Conservation (phyloP, 2,329 filamentous ascomycete genomes). For the Colletotrichum abscissum region DNA sequence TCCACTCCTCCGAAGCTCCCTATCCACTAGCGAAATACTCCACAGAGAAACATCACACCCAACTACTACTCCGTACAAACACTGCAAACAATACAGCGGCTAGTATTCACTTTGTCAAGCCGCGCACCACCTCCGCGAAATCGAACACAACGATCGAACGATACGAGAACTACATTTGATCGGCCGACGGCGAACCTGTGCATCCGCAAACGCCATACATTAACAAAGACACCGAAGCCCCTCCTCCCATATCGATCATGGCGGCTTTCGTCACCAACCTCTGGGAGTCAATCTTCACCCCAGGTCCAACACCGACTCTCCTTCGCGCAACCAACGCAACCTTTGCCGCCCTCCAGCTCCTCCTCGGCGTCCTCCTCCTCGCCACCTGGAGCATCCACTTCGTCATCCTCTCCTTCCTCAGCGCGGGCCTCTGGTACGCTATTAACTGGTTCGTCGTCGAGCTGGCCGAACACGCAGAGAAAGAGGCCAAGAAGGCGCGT, state of each 20-base stretch:
- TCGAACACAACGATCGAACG: neutral
- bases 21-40: neutral
- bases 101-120: neutral
- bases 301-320: constrained; percentile 88
- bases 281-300: constrained; percentile 93
- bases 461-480: constrained; percentile 54
- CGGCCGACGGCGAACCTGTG: neutral
- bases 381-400: constrained; percentile 93
- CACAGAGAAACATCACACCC: neutral
- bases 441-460: constrained; percentile 97
- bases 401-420: constrained; percentile 81
- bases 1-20: neutral
- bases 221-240: neutral
- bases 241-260: constrained; percentile 54
- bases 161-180: neutral
- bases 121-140: neutral
- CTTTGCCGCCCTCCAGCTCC: constrained; percentile 85
- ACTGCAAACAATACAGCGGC: neutral
- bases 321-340: constrained; percentile 90
- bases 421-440: constrained; percentile 86
- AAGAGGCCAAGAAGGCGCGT: constrained; percentile 56
- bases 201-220: neutral
- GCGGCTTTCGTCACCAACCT: constrained; percentile 77
- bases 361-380: constrained; percentile 80
- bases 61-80: neutral